phyloP scores from a whole-genome alignment of 2,329 filamentous ascomycete genomes.

The Amauroascus verrucosus region DNA sequence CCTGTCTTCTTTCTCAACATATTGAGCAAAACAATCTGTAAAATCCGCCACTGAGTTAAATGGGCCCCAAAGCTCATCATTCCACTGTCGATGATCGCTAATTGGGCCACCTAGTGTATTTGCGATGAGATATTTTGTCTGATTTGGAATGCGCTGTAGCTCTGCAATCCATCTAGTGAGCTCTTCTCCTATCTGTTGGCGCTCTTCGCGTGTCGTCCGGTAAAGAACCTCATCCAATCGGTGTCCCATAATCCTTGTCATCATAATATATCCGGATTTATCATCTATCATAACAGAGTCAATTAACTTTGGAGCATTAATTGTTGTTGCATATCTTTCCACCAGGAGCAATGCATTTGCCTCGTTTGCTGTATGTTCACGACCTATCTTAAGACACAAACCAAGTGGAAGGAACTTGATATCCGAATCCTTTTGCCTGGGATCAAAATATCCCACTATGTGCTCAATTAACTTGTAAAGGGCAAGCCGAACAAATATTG shows the following conservation, averaged over 20 bases:
- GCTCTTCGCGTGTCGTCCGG: conserved; percentile 14
- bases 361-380: conserved; percentile 11
- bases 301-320: conserved; percentile 14
- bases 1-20: background rate
- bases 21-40: conserved; percentile 5
- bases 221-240: conserved; percentile 9
- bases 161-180: conserved; percentile 11
- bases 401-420: conserved; percentile 14
- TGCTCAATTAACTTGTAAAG: conserved; percentile 7
- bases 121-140: conserved; percentile 10
- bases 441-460: conserved; percentile 7
- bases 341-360: conserved; percentile 14
- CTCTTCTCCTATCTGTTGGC: conserved; percentile 13
- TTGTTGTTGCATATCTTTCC: conserved; percentile 12
- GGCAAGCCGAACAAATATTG: background rate
- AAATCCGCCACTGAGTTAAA: conserved; percentile 11
- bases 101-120: conserved; percentile 12
- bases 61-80: conserved; percentile 5
- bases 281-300: conserved; percentile 12
- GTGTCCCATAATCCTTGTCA: conserved; percentile 12
- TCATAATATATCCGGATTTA: conserved; percentile 11
- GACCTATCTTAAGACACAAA: conserved; percentile 11
- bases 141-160: conserved; percentile 13
- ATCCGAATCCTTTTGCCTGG: background rate
- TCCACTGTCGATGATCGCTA: conserved; percentile 3